Percentiles rank a stretch among this genome's conserved stretches.
Conservation (phyloP, 495 filamentous ascomycete genomes). For the Daldinia vernicosa region DNA sequence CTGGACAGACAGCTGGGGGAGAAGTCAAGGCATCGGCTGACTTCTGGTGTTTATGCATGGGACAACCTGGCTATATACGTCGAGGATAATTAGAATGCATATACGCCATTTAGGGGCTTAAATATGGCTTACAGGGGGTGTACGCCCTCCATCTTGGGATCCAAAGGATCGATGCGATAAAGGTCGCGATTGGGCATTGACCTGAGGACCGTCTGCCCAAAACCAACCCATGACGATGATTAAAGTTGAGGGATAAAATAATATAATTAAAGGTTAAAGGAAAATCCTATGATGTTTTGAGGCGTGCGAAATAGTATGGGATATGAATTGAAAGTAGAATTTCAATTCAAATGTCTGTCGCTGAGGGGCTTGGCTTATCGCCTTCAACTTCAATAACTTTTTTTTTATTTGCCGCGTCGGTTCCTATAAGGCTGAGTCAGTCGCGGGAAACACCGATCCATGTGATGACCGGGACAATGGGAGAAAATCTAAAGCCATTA, state of each 20-base stretch:
- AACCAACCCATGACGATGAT: conserved; percentile 88
- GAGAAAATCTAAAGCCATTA: conserved; percentile 2
- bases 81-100: conserved; percentile 48
- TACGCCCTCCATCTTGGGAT: conserved; percentile 55
- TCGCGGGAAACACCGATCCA: conserved; percentile 11
- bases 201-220: conserved; percentile 79
- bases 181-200: conserved; percentile 48
- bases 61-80: conserved; percentile 76
- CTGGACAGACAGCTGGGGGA: conserved; percentile 55
- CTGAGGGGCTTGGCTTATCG: conserved; percentile 21
- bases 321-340: not conserved
- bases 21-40: conserved; percentile 56
- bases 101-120: not conserved
- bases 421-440: conserved; percentile 25
- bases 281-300: not conserved
- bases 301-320: not conserved
- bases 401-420: conserved; percentile 35
- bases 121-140: conserved; percentile 70
- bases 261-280: not conserved
- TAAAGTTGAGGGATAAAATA: not conserved
- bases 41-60: conserved; percentile 77
- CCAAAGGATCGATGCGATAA: conserved; percentile 32
- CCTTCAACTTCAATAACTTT: conserved; percentile 16
- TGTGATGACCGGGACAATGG: conserved; percentile 6
- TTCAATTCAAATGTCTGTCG: not conserved